phyloP scores from a whole-genome alignment of 2,329 filamentous ascomycete species.

The Volutella citrinella region DNA sequence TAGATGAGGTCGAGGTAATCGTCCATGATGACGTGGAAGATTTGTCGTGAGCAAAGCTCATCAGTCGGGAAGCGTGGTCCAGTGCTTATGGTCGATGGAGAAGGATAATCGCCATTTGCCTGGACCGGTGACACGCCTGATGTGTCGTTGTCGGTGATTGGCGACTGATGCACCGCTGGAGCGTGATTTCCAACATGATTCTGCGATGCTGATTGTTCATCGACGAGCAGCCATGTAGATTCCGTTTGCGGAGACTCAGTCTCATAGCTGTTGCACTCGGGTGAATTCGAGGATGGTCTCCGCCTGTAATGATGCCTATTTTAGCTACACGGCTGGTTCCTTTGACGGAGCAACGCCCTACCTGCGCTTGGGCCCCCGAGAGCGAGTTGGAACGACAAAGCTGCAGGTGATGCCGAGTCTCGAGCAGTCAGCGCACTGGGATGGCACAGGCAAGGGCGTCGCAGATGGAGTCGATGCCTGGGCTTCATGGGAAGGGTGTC shows the following conservation, averaged over 20 bases:
- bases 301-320: too few species aligned
- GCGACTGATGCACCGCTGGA: neutral
- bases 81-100: neutral
- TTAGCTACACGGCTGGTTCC: too few species aligned
- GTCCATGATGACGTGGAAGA: conserved; percentile 20
- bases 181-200: neutral
- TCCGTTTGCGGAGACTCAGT: too few species aligned
- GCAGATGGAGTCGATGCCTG: neutral
- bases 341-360: too few species aligned
- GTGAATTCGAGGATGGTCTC: too few species aligned
- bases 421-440: conserved; percentile 15
- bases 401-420: conserved; percentile 19
- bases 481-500: conserved; percentile 7
- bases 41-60: conserved; percentile 21
- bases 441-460: conserved; percentile 1
- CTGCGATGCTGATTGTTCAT: neutral
- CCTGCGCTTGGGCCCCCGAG: conserved; percentile 22
- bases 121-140: conserved; percentile 3
- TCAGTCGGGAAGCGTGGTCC: conserved; percentile 17
- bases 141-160: neutral
- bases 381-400: conserved; percentile 21
- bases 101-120: conserved; percentile 3
- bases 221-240: too few species aligned
- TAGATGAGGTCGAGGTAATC: conserved; percentile 26
- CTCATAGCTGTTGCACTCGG: too few species aligned